phyloP scores from a whole-genome alignment of 2,329 filamentous ascomycete genomes.

The Xylaria polymorpha region DNA sequence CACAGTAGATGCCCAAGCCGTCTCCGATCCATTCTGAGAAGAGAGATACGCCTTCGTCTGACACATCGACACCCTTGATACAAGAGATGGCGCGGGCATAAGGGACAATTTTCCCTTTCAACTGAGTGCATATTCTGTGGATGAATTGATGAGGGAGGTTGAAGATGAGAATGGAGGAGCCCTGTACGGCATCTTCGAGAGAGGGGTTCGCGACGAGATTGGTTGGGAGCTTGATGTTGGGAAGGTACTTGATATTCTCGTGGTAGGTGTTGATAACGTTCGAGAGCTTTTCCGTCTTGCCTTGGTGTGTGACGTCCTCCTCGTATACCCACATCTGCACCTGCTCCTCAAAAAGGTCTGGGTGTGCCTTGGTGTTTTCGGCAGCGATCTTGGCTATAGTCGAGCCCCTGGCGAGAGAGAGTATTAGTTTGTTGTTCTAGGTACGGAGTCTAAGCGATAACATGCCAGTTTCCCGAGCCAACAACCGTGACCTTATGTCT shows the following conservation, averaged over 20 bases:
- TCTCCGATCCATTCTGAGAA: constrained; percentile 96
- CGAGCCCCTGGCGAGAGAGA: constrained; percentile 75
- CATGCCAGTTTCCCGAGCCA: constrained; percentile 95
- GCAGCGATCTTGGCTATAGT: constrained; percentile 97
- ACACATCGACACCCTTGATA: constrained; percentile 97
- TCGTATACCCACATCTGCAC: constrained; percentile 99
- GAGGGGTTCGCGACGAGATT: constrained; percentile 90
- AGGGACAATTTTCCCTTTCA: constrained; percentile 89
- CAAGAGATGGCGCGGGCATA: constrained; percentile 95
- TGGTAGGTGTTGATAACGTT: constrained; percentile 89
- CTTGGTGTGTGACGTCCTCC: constrained; percentile 79
- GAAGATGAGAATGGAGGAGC: constrained; percentile 91
- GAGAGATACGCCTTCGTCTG: constrained; percentile 83
- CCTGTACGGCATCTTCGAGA: constrained; percentile 80
- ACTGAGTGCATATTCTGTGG: constrained; percentile 81
- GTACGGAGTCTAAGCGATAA: background rate
- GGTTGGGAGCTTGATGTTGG: constrained; percentile 81
- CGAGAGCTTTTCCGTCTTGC: constrained; percentile 86
- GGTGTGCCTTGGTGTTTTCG: constrained; percentile 85
- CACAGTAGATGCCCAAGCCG: constrained; percentile 93
- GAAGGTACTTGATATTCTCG: constrained; percentile 98
- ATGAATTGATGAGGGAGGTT: constrained; percentile 98
- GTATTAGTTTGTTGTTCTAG: constrained; percentile 29
- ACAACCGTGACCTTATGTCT: constrained; percentile 95
- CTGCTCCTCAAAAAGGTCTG: constrained; percentile 83